Evolutionary conservation across 345 rosid species (phyloP).

Genomic region (Ceriops tagal): DNA sequence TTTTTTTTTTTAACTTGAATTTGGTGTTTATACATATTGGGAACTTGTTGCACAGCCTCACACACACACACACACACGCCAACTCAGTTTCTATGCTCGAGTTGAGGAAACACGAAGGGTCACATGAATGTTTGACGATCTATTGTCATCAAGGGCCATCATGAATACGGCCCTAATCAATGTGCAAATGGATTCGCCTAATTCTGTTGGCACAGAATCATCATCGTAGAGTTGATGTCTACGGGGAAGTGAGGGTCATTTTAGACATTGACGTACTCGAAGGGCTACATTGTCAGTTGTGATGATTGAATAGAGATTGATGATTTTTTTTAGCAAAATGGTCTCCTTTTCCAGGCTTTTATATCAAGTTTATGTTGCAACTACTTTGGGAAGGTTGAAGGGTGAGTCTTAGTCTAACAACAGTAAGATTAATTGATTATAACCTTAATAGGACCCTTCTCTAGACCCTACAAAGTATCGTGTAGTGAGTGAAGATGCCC

Average conservation of each 20-base stretch:
- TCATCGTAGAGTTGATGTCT: not conserved
- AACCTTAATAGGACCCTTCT: too few relatives aligned
- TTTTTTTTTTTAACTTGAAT: too few relatives aligned
- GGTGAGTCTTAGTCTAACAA: too few relatives aligned
- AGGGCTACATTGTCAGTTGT: not conserved
- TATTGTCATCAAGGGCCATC: not conserved
- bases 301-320: too few relatives aligned
- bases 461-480: too few relatives aligned
- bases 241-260: not conserved
- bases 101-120: not conserved
- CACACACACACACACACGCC: not conserved
- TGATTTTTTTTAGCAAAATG: too few relatives aligned
- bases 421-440: too few relatives aligned
- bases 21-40: too few relatives aligned
- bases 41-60: not conserved
- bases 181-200: not conserved
- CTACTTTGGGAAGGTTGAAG: too few relatives aligned
- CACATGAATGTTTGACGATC: not conserved
- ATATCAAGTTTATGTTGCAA: too few relatives aligned
- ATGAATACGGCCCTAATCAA: not conserved
- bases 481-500: not conserved
- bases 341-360: too few relatives aligned
- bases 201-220: not conserved
- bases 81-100: not conserved
- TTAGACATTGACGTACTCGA: not conserved